Evolutionary conservation across 169 alveolate genomes (phyloP).

Genomic region (Eimeria maxima): DNA sequence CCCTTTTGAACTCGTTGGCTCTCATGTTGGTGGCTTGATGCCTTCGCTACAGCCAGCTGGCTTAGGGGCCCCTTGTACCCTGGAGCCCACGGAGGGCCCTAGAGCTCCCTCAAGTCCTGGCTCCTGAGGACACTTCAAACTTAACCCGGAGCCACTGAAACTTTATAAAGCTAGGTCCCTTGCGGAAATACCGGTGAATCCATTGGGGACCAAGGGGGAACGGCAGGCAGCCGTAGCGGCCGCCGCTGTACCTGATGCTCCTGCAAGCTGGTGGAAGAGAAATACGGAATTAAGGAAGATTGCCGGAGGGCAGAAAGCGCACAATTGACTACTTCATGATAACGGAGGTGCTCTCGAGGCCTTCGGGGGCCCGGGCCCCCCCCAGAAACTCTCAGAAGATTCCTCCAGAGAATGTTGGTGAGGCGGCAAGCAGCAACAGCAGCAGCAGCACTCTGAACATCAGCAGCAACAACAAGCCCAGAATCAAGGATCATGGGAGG

Average conservation of each 20-base stretch:
- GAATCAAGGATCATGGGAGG: neutral
- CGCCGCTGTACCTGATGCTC: neutral
- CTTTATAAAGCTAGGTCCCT: neutral
- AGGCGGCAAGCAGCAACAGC: slow-evolving; percentile 4
- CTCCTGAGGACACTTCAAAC: neutral
- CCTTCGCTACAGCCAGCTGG: neutral
- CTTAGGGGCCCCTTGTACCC: slow-evolving; percentile 1
- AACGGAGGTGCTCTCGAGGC: neutral
- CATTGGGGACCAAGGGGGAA: neutral
- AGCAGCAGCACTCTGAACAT: neutral
- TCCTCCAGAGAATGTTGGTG: neutral
- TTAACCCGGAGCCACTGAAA: neutral
- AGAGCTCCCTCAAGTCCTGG: neutral
- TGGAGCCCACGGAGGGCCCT: neutral
- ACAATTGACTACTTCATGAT: neutral
- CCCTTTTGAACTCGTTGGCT: neutral
- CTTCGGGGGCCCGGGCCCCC: slow-evolving; percentile 62
- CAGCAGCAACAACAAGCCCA: slow-evolving; percentile 30
- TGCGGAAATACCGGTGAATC: neutral
- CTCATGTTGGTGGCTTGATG: neutral
- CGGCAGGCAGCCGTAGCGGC: slow-evolving; percentile 1
- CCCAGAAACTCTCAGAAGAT: slow-evolving; percentile 1
- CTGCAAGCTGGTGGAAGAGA: neutral
- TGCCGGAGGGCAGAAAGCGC: neutral
- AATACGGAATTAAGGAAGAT: neutral